phyloP scores from a whole-genome alignment of 1,284 basidiomycete species.

The Filobasidium uniguttulatum region DNA sequence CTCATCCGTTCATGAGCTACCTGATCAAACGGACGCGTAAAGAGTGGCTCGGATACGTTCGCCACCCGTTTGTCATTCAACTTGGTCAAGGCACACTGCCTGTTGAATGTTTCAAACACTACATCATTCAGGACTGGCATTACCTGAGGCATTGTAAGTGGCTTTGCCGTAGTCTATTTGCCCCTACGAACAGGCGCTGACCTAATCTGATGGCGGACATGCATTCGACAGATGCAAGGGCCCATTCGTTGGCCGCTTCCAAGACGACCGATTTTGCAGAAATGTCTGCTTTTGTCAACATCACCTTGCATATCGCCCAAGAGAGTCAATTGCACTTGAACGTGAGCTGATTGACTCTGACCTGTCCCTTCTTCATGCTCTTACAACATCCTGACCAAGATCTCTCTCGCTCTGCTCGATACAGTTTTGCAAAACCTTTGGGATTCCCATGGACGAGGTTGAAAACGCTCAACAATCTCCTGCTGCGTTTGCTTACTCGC shows the following conservation, averaged over 20 bases:
- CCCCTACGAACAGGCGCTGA: background rate
- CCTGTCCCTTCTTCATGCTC: background rate
- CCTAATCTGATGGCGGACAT: constrained; percentile 5
- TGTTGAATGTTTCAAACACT: constrained; percentile 58
- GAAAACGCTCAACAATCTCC: constrained; percentile 50
- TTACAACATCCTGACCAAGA: no score
- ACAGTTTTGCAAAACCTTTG: constrained; percentile 55
- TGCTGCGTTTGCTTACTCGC: constrained; percentile 67
- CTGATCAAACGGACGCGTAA: constrained; percentile 48
- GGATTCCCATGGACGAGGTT: constrained; percentile 49
- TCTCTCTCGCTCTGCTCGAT: background rate
- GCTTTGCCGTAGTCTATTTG: no score
- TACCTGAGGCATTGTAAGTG: constrained; percentile 38
- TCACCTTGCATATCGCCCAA: constrained; percentile 50
- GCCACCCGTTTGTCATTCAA: constrained; percentile 68
- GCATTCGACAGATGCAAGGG: constrained; percentile 34
- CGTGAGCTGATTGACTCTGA: constrained; percentile 18
- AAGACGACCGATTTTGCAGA: constrained; percentile 55
- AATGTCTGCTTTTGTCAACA: constrained; percentile 53
- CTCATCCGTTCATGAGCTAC: constrained; percentile 54
- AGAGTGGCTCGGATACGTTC: constrained; percentile 58
- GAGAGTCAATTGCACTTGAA: constrained; percentile 62
- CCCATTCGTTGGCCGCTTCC: constrained; percentile 52
- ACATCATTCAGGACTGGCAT: constrained; percentile 53
- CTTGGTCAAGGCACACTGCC: constrained; percentile 59